phyloP scores from a whole-genome alignment of 129 eudicot species.

The Daucus carota region DH1_v3.0 NC_030383.2:57638001-57638500 shows the following conservation, averaged over 20 bases:
- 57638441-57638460: slow-evolving; percentile 55
- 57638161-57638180: slow-evolving; percentile 82
- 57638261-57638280: slow-evolving; percentile 34
- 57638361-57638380: slow-evolving; percentile 60
- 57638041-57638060: slow-evolving; percentile 45
- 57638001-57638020: slow-evolving; percentile 47
- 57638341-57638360: slow-evolving; percentile 43
- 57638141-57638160: slow-evolving; percentile 57
- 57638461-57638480: slow-evolving; percentile 44
- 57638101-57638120: slow-evolving; percentile 47
- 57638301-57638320: slow-evolving; percentile 54
- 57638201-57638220: slow-evolving; percentile 46
- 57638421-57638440: slow-evolving; percentile 52
- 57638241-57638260: slow-evolving; percentile 71
- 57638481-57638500: slow-evolving; percentile 28
- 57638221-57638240: slow-evolving; percentile 53
- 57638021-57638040: slow-evolving; percentile 38
- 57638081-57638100: slow-evolving; percentile 37
- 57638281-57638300: slow-evolving; percentile 56
- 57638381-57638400: slow-evolving; percentile 64
- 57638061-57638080: slow-evolving; percentile 64
- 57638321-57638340: slow-evolving; percentile 56
- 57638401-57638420: slow-evolving; percentile 31
- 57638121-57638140: slow-evolving; percentile 51
- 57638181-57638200: slow-evolving; percentile 70